These are phyloP conservation scores for Coprinopsis marcescibilis DNA, from an alignment of 768 basidiomycete genomes.

Conservation along the genomic window DNA sequence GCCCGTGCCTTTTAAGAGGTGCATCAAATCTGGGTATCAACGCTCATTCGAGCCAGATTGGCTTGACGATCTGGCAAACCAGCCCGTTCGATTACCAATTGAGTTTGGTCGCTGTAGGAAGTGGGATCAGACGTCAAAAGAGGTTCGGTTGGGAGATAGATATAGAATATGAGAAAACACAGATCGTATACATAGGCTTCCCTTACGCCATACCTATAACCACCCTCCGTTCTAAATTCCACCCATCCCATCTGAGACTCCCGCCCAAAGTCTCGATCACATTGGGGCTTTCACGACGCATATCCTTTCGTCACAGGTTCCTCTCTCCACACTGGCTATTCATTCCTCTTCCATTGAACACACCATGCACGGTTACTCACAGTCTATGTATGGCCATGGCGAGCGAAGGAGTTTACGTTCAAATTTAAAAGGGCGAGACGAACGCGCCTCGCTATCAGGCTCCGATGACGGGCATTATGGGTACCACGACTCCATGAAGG, in stretches of 20 bases:
- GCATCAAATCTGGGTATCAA: constrained; percentile 36
- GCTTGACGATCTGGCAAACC: constrained; percentile 33
- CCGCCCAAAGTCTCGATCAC: constrained; percentile 9
- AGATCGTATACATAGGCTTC: constrained; percentile 18
- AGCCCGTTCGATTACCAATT: constrained; percentile 29
- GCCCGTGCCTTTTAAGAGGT: constrained; percentile 38
- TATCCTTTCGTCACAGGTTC: neutral
- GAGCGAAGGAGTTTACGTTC: neutral
- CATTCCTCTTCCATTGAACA: neutral
- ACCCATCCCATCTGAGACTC: constrained; percentile 10
- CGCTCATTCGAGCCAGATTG: constrained; percentile 39
- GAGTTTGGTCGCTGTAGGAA: too few relatives aligned
- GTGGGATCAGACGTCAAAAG: too few relatives aligned
- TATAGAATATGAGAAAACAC: neutral
- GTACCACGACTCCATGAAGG: constrained; percentile 33
- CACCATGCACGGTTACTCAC: constrained; percentile 2
- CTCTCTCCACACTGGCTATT: neutral
- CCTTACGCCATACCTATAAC: constrained; percentile 5
- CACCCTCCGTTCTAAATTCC: constrained; percentile 5
- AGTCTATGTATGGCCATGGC: constrained; percentile 3
- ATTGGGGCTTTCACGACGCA: neutral
- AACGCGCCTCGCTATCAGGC: constrained; percentile 47
- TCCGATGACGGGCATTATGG: constrained; percentile 50
- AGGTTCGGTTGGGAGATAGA: constrained; percentile 4
- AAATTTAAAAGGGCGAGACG: constrained; percentile 24